Conservation (phyloP, 306 rosid genomes). For the Bauhinia variegata region DNA sequence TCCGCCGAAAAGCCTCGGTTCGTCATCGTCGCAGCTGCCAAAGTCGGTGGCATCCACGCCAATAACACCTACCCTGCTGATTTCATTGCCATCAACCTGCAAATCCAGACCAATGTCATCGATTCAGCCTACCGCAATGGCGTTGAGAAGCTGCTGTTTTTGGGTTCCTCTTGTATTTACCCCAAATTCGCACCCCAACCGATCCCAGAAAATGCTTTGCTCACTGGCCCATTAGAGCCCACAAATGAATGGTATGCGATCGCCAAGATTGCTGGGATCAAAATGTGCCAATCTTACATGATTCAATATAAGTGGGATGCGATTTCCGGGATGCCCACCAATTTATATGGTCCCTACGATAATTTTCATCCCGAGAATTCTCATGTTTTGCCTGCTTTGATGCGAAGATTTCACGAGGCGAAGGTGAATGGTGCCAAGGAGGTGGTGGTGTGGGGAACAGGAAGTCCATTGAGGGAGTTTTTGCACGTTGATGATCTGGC, state of each 20-base stretch:
- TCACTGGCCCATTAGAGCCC: constrained; percentile 89
- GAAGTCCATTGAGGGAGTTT: constrained; percentile 94
- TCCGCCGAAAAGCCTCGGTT: constrained; percentile 71
- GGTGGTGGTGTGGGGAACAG: constrained; percentile 97
- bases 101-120: constrained; percentile 87
- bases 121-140: constrained; percentile 76
- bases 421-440: constrained; percentile 74
- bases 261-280: constrained; percentile 95
- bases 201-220: constrained; percentile 74
- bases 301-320: constrained; percentile 86
- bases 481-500: constrained; percentile 92
- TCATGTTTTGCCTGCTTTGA: constrained; percentile 85
- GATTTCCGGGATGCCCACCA: constrained; percentile 97
- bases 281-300: constrained; percentile 92
- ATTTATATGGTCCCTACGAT: constrained; percentile 80
- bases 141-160: constrained; percentile 71
- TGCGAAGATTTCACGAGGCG: constrained; percentile 95
- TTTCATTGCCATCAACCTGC: constrained; percentile 85
- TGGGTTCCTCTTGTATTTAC: constrained; percentile 94
- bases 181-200: constrained; percentile 98
- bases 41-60: constrained; percentile 98
- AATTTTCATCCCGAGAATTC: constrained; percentile 94
- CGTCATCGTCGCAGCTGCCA: constrained; percentile 91
- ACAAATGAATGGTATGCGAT: constrained; percentile 97
- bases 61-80: constrained; percentile 93